Conservation (phyloP, 129 eudicot species). For the Glebionis coronaria region DNA sequence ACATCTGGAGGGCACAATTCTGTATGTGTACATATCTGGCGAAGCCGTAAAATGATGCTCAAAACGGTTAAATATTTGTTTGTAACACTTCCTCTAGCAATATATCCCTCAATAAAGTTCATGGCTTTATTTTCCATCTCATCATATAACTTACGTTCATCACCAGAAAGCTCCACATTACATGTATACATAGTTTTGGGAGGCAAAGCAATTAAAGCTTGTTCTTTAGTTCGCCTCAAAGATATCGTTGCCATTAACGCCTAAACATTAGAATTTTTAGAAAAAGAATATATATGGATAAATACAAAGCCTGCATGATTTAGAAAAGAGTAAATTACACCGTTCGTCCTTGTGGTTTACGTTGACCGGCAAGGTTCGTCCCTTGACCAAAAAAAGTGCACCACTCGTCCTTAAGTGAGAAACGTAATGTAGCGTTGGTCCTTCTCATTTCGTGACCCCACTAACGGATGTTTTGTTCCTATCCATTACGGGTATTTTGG, state of each 20-base stretch:
- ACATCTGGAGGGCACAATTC: conserved; percentile 73
- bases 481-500: no score
- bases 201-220: conserved; percentile 50
- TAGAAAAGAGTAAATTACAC: no score
- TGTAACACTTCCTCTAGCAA: conserved; percentile 47
- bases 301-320: background rate
- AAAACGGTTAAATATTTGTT: conserved; percentile 63
- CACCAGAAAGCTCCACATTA: conserved; percentile 57
- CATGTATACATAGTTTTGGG: conserved; percentile 51
- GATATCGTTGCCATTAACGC: conserved; percentile 74
- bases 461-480: no score
- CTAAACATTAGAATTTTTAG: conserved; percentile 29
- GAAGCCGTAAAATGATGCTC: conserved; percentile 74
- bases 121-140: conserved; percentile 86
- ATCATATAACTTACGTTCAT: conserved; percentile 77
- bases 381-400: no score
- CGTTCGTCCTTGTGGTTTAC: no score
- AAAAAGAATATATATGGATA: background rate
- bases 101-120: conserved; percentile 43
- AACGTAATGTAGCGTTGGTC: no score
- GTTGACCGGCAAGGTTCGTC: no score
- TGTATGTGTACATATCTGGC: conserved; percentile 76
- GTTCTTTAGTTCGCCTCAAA: conserved; percentile 83
- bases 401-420: no score
- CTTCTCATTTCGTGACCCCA: no score